A percentile compares a stretch with the other conserved stretches of the same genome.
Evolutionary conservation across 768 basidiomycete genomes (phyloP).

Genomic region (Russula foetens): DNA sequence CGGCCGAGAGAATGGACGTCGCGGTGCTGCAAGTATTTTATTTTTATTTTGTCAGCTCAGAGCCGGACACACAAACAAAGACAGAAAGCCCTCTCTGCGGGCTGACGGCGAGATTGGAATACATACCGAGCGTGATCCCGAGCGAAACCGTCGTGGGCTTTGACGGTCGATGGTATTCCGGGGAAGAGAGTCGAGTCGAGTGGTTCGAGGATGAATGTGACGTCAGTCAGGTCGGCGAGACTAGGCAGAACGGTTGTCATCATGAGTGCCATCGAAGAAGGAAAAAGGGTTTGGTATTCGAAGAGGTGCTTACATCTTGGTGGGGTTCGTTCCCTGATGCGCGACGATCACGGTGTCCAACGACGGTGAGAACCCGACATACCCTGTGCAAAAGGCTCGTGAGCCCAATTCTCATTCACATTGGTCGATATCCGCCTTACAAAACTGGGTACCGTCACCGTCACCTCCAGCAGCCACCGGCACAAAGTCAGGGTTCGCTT

Average conservation of each 20-base stretch:
- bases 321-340: constrained; percentile 33
- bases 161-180: constrained; percentile 34
- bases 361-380: constrained; percentile 42
- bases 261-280: not conserved
- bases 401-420: not conserved
- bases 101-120: too few species aligned
- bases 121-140: constrained; percentile 37
- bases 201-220: constrained; percentile 28
- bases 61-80: too few species aligned
- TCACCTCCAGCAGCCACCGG: constrained; percentile 43
- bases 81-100: too few species aligned
- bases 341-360: constrained; percentile 30
- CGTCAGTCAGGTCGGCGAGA: constrained; percentile 35
- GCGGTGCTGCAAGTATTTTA: not conserved
- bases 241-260: constrained; percentile 19
- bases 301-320: constrained; percentile 23
- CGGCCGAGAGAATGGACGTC: not conserved
- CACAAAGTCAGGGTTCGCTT: constrained; percentile 39
- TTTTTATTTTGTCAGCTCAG: not conserved
- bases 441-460: constrained; percentile 36
- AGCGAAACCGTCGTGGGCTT: constrained; percentile 42
- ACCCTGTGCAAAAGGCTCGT: constrained; percentile 32
- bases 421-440: constrained; percentile 22
- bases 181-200: constrained; percentile 41
- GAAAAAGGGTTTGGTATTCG: not conserved